phyloP scores from a whole-genome alignment of 345 rosid genomes.

The Camelina hispida region DNA sequence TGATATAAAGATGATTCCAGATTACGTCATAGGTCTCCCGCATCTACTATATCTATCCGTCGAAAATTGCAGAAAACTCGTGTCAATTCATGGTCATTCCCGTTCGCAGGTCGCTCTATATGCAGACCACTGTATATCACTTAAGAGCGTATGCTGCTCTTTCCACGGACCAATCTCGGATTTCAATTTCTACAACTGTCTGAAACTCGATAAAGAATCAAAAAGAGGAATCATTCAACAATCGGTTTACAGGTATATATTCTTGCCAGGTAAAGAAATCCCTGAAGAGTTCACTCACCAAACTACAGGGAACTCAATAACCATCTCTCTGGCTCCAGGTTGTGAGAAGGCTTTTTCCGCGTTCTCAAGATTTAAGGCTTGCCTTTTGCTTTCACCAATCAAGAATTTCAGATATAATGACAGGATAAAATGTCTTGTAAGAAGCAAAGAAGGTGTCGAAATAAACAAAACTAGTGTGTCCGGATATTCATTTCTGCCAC shows the following conservation, averaged over 20 bases:
- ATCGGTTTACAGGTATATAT: not conserved
- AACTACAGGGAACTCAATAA: not conserved
- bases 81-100: not conserved
- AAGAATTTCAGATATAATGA: too few species aligned
- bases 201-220: not conserved
- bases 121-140: not conserved
- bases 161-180: not conserved
- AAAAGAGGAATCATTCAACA: not conserved
- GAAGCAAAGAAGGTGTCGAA: not conserved
- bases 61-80: not conserved
- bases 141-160: not conserved
- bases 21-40: not conserved
- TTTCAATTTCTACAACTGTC: not conserved
- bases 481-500: too few species aligned
- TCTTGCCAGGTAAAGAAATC: not conserved
- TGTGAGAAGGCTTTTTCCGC: too few species aligned
- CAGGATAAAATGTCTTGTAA: too few species aligned
- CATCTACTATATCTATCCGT: not conserved
- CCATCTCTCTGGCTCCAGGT: not conserved
- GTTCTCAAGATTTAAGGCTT: too few species aligned
- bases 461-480: not conserved
- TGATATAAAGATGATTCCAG: not conserved
- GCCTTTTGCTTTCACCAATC: not conserved
- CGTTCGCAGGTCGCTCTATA: accelerated
- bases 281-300: not conserved